A percentile compares a stretch with the other conserved stretches of the same genome.
phyloP scores from a whole-genome alignment of 805 yeast genomes.

The Saturnispora zaruensis region DNA sequence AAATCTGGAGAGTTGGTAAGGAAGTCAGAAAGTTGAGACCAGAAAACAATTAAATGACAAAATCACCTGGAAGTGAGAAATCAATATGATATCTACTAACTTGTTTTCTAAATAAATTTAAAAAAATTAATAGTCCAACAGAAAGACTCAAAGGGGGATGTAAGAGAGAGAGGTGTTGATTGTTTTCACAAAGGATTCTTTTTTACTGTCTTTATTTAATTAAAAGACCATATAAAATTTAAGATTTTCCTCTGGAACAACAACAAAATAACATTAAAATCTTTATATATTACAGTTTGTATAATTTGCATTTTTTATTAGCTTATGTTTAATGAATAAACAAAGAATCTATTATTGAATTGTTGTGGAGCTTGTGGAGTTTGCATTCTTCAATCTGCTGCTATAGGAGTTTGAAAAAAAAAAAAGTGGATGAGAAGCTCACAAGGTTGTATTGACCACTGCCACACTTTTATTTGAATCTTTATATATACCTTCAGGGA shows the following conservation, averaged over 20 bases:
- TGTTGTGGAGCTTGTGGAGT: neutral
- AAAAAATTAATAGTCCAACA: neutral
- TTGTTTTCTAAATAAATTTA: neutral
- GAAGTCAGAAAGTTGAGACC: slow-evolving; percentile 99
- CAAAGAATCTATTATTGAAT: neutral
- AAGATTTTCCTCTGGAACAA: neutral
- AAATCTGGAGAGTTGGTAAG: slow-evolving; percentile 99
- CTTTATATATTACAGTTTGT: neutral
- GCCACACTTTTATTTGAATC: neutral
- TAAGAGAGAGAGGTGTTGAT: neutral
- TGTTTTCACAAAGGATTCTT: neutral
- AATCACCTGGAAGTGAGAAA: slow-evolving; percentile 10
- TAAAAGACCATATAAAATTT: neutral
- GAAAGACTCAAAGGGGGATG: neutral
- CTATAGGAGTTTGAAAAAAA: neutral
- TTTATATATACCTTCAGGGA: neutral
- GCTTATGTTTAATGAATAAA: slow-evolving; percentile 10
- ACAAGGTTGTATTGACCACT: neutral
- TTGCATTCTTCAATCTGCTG: neutral
- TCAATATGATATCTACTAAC: neutral
- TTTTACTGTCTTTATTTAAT: neutral
- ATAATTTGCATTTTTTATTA: neutral
- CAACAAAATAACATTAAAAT: neutral
- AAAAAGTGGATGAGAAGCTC: neutral
- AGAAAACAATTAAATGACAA: slow-evolving; percentile 71